Evolutionary conservation across 192 early-diverging fungal species (phyloP).

Genomic region (Umbelopsis ramanniana): DNA sequence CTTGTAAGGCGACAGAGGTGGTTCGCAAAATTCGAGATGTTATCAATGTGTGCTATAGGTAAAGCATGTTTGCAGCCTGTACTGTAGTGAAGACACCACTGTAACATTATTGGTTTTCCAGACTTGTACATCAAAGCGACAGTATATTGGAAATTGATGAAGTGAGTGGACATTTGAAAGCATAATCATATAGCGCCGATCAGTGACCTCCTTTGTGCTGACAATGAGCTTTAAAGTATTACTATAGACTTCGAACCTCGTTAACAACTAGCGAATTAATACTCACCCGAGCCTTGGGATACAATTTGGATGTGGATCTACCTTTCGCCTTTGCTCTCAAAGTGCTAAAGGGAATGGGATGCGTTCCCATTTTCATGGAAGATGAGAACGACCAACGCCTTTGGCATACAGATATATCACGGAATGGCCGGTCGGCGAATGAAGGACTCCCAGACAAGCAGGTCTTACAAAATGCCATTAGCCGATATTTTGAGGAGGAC

Average conservation of each 20-base stretch:
- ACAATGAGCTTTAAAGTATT: slow-evolving; percentile 29
- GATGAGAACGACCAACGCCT: background rate
- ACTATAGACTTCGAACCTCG: slow-evolving; percentile 52
- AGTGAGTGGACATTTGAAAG: slow-evolving; percentile 1
- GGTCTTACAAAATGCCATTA: background rate
- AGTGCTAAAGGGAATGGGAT: slow-evolving; percentile 53
- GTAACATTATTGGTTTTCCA: slow-evolving; percentile 12
- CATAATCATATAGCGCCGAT: no score
- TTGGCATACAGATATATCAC: slow-evolving; percentile 10
- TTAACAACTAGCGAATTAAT: slow-evolving; percentile 55
- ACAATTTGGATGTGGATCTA: slow-evolving; percentile 53
- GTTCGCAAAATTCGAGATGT: slow-evolving; percentile 57
- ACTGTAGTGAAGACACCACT: slow-evolving; percentile 21
- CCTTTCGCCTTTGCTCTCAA: slow-evolving; percentile 55
- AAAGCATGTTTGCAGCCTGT: background rate
- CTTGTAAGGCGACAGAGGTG: slow-evolving; percentile 57
- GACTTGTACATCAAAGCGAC: slow-evolving; percentile 37
- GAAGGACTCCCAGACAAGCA: slow-evolving; percentile 9
- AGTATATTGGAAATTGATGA: slow-evolving; percentile 35
- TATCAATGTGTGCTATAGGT: slow-evolving; percentile 56
- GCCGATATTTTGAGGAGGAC: slow-evolving; percentile 22
- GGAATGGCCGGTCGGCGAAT: background rate
- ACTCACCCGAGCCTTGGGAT: slow-evolving; percentile 52
- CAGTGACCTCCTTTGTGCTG: background rate
- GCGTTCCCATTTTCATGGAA: slow-evolving; percentile 32